Evolutionary conservation across 1,284 basidiomycete species (phyloP), one percentile per base, ranked within the genome.

Genomic region (Puccinia horiana): DNA sequence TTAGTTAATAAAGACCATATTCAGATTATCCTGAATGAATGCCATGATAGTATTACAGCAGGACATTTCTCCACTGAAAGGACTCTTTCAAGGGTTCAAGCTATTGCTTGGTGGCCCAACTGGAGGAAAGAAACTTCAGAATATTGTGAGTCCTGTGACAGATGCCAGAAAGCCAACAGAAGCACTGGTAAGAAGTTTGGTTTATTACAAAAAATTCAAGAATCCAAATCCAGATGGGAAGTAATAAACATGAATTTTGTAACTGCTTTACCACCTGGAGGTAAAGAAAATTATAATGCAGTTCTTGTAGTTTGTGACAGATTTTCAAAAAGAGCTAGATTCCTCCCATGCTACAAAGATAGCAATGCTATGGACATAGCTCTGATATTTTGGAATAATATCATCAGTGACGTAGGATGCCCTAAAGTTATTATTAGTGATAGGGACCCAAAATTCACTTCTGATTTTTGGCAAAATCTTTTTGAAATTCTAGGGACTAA

Each of bases 81-180:
- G 14, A 73, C 70, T 20, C 20, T 44, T 14, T 8, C 5, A 4
- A 73, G 70, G 44, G 5, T 73, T 44, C 20, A 42, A 44, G 26
- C 32, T 42, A 73, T 42, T n/a, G 70, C 70, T 18, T 73, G 70
- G 70, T 73, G 70, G 70, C 70, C 70, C 12, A 49, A 5, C 12
- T 73, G 70, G 70, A 40, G 44, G 44, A 44, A 73, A 49, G 32
- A 49, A 14, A 14, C n/a, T 44, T 40, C 9, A n/a, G 29, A 58
- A n/a, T n/a, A n/a, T n/a, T n/a, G n/a, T n/a, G n/a, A n/a, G n/a
- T n/a, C n/a, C n/a, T n/a, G n/a, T n/a, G n/a, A n/a, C n/a, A n/a
- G n/a, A n/a, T n/a, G n/a, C n/a, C n/a, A n/a, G n/a, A n/a, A n/a
- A n/a, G n/a, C 56, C 6, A 58, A 58, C 23, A 58, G 29, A n/a